Evolutionary conservation across 257 asterid species (phyloP), one percentile per base, ranked within the genome.

Genomic region (Nicotiana sylvestris): DNA sequence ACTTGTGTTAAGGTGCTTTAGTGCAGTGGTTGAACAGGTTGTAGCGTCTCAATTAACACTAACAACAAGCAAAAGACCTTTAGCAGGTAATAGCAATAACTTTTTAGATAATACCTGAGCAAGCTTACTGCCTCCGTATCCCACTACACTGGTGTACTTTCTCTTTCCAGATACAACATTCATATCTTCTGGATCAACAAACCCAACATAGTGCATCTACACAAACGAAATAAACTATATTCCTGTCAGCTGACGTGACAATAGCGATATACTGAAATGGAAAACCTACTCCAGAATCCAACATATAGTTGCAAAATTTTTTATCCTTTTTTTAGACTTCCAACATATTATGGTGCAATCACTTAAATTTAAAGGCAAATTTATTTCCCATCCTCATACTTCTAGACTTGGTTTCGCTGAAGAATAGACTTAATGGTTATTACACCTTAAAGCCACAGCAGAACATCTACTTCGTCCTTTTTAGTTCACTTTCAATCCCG

Each of bases 171-270:
- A 92, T 62, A 91, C 91, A 85, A 93, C 90, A 85, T 94, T 93
- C 98, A 96, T 90, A 89, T 96, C 99, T 84, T 96, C 97, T 27
- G 99, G 91, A 92, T 96, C 99, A 82, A 94, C 98, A 83, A 94
- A 96, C 87, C 99, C 99, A 68, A 92, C 83, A 87, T 86, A 85
- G 86, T 94, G 98, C 96, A 93, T 92, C 99, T 96, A 90, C 87
- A 87, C 25, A 84, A 29, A 29, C 5, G 46, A 76, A 51, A 51
- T 51, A 76, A 76, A 51, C 64, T 76, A 51, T 29, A 29, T 51
- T 51, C 64, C 80, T 76, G 46, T 76, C 29, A 76, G 80, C 21
- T 27, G 46, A 16, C 15, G 15, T 49, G 51, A 72, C 64, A 51
- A 49, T 8, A 76, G 64, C 64, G 9, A 27, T 2, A 76, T 27